Conservation (phyloP, 306 rosid species). For the Castanopsis chinensis region DNA sequence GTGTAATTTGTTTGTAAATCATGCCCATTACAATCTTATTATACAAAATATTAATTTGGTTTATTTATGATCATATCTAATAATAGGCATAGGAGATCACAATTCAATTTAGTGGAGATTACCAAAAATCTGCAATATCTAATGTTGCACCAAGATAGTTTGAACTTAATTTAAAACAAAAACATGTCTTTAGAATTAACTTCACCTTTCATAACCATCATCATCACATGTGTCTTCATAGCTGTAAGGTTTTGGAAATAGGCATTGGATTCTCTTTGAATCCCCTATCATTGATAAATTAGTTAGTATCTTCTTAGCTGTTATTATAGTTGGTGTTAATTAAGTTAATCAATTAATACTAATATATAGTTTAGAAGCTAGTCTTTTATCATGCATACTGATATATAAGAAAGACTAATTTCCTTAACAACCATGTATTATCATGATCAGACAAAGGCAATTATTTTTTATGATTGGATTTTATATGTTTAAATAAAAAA, state of each 20-base stretch:
- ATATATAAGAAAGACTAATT: not conserved
- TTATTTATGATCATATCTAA: too few species aligned
- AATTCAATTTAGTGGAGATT: not conserved
- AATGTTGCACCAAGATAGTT: too few species aligned
- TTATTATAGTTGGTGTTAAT: not conserved
- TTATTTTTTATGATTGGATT: not conserved
- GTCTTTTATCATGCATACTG: not conserved
- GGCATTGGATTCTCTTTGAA: conserved; percentile 15
- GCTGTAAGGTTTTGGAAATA: conserved; percentile 15
- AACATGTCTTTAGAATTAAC: too few species aligned
- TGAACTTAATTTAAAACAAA: too few species aligned
- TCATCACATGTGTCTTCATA: not conserved
- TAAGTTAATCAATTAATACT: not conserved
- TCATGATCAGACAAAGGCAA: not conserved
- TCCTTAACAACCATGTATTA: not conserved
- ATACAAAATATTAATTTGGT: too few species aligned
- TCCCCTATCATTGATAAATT: not conserved
- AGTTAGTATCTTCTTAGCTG: conserved; percentile 19
- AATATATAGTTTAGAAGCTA: not conserved
- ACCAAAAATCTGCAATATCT: not conserved
- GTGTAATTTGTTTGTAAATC: too few species aligned
- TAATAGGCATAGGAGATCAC: too few species aligned
- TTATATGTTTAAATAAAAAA: not conserved
- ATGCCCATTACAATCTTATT: too few species aligned
- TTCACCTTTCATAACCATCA: too few species aligned